phyloP scores from a whole-genome alignment of 768 basidiomycete species.

The Xerocomellus amylosporus region DNA sequence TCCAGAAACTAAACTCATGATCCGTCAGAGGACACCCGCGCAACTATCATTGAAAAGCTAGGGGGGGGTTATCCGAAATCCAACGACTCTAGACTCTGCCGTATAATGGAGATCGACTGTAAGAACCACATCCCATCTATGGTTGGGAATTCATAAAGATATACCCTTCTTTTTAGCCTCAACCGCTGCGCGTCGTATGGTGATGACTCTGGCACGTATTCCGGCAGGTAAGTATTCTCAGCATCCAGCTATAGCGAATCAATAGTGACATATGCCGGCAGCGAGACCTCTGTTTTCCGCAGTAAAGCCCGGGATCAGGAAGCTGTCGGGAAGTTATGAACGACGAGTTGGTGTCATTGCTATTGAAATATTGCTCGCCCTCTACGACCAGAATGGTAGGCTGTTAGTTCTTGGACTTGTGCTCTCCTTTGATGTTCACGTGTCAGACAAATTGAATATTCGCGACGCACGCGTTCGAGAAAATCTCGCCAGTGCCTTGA shows the following conservation, averaged over 20 bases:
- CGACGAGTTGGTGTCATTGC: conserved; percentile 17
- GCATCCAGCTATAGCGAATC: too few relatives aligned
- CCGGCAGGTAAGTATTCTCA: conserved; percentile 3
- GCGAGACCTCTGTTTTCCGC: not conserved
- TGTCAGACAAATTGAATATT: conserved; percentile 11
- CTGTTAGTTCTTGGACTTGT: not conserved
- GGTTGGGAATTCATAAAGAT: not conserved
- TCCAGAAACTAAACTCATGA: not conserved
- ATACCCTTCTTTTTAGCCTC: not conserved
- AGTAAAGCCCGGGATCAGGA: conserved; percentile 14
- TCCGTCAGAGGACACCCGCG: conserved; percentile 9
- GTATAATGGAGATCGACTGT: conserved; percentile 16
- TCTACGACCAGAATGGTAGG: conserved; percentile 9
- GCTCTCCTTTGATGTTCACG: not conserved
- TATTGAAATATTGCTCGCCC: conserved; percentile 17
- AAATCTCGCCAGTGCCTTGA: conserved; percentile 18
- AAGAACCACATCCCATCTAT: not conserved
- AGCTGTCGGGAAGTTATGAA: conserved; percentile 8
- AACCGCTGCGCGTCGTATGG: conserved; percentile 14
- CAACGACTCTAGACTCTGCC: conserved; percentile 7
- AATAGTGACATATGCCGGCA: not conserved
- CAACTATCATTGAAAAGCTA: conserved; percentile 7
- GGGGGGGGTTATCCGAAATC: not conserved
- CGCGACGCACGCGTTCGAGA: conserved; percentile 5
- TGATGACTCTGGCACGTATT: conserved; percentile 13